Evolutionary conservation across 495 filamentous ascomycete genomes (phyloP).

Genomic region (Monascus purpureus): DNA sequence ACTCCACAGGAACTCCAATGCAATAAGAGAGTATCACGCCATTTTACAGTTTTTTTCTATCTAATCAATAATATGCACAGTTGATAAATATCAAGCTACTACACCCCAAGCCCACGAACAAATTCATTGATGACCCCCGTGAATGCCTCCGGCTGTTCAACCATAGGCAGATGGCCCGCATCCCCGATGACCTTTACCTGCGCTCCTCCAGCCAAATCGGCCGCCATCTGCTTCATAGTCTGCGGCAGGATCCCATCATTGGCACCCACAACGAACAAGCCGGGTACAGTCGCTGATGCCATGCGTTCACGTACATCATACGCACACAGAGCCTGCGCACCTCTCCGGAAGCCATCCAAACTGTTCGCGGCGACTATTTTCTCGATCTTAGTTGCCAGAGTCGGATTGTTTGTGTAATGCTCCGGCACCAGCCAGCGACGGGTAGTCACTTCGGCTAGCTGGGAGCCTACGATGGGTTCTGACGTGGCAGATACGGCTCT

Average conservation of each 20-base stretch:
- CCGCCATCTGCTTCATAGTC: constrained; percentile 62
- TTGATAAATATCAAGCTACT: too few species aligned
- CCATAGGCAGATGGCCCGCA: constrained; percentile 75
- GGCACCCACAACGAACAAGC: constrained; percentile 53
- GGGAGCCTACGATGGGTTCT: constrained; percentile 39
- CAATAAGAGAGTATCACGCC: too few species aligned
- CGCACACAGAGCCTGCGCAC: constrained; percentile 58
- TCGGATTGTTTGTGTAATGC: constrained; percentile 40
- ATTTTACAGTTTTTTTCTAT: too few species aligned
- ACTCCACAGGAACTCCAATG: too few species aligned
- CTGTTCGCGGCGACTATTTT: constrained; percentile 49
- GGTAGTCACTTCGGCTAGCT: constrained; percentile 53
- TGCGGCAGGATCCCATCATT: constrained; percentile 61
- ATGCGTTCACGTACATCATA: constrained; percentile 59
- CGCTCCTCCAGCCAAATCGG: constrained; percentile 35
- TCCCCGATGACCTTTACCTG: constrained; percentile 46
- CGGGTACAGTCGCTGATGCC: constrained; percentile 41
- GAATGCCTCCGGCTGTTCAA: constrained; percentile 54
- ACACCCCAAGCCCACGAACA: constrained; percentile 16
- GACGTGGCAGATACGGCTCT: constrained; percentile 21
- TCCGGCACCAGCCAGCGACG: constrained; percentile 58
- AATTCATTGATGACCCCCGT: constrained; percentile 44
- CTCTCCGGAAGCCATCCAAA: constrained; percentile 53
- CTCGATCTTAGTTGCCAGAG: constrained; percentile 36
- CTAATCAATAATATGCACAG: too few species aligned